Evolutionary conservation across 306 rosid species (phyloP).

Genomic region (Rosa lucieae): DNA sequence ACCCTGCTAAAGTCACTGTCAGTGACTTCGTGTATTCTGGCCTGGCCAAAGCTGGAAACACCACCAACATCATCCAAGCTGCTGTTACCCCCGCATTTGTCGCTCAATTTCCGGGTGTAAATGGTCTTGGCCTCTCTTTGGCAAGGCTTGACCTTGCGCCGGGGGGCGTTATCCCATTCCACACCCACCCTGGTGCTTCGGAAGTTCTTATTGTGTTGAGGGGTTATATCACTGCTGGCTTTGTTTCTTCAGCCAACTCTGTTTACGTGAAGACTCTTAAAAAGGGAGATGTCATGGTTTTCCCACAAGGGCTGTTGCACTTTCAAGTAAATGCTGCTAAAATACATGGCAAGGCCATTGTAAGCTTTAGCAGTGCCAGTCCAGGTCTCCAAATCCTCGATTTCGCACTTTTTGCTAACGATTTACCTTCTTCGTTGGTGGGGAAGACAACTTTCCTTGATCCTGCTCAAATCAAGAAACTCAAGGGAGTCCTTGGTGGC

Average conservation of each 20-base stretch:
- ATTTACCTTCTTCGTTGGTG: slow-evolving; percentile 53
- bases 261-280: slow-evolving; percentile 55
- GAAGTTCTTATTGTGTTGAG: slow-evolving; percentile 51
- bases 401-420: slow-evolving; percentile 66
- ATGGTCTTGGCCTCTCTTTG: slow-evolving; percentile 69
- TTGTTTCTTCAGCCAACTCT: slow-evolving; percentile 53
- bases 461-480: slow-evolving; percentile 57
- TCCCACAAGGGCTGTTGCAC: slow-evolving; percentile 85
- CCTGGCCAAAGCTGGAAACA: slow-evolving; percentile 48
- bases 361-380: slow-evolving; percentile 56
- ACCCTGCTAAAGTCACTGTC: slow-evolving; percentile 38
- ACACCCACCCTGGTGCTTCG: slow-evolving; percentile 76
- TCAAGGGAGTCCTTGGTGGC: slow-evolving; percentile 85
- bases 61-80: slow-evolving; percentile 57
- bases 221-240: slow-evolving; percentile 61
- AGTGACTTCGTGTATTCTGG: slow-evolving; percentile 59
- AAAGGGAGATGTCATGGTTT: slow-evolving; percentile 65
- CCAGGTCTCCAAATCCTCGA: slow-evolving; percentile 88
- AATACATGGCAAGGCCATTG: slow-evolving; percentile 39
- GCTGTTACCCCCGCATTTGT: slow-evolving; percentile 84
- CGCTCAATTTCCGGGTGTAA: slow-evolving; percentile 62
- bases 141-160: slow-evolving; percentile 66
- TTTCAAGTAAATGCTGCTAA: slow-evolving; percentile 56
- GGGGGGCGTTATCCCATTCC: slow-evolving; percentile 76
- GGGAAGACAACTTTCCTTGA: slow-evolving; percentile 67